phyloP scores from a whole-genome alignment of 2,329 filamentous ascomycete species.

The Plectosphaerella plurivora region DNA sequence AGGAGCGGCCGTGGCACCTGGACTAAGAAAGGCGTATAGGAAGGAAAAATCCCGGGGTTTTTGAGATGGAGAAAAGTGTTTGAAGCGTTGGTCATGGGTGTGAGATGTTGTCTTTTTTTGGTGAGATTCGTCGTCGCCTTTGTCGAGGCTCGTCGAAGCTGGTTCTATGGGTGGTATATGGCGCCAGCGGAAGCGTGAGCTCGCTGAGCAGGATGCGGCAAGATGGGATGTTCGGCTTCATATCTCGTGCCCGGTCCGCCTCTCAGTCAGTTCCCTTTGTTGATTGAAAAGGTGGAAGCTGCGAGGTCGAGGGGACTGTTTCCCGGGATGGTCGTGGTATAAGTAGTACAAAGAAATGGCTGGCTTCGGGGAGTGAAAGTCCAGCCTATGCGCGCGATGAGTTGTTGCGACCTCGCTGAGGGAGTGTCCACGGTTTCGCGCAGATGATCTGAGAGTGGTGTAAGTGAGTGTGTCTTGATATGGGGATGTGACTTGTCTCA shows the following conservation, averaged over 20 bases:
- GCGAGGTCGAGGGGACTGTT: slow-evolving; percentile 2
- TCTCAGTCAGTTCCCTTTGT: slow-evolving; percentile 3
- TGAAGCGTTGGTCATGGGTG: not conserved
- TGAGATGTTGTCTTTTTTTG: not conserved
- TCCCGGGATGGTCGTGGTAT: not conserved
- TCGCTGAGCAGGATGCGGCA: not conserved
- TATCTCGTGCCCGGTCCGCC: not conserved
- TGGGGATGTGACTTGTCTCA: slow-evolving; percentile 36
- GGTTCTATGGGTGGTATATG: not conserved
- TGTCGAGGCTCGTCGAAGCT: not conserved
- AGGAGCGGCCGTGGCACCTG: too few species aligned
- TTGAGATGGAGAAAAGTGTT: too few species aligned
- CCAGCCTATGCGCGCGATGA: slow-evolving; percentile 2
- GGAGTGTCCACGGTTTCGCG: slow-evolving; percentile 65
- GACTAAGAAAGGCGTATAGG: too few species aligned
- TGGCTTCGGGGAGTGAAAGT: not conserved
- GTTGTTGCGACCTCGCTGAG: slow-evolving; percentile 41
- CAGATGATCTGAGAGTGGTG: not conserved
- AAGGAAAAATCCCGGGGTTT: too few species aligned
- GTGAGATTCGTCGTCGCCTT: not conserved
- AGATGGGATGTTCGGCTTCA: not conserved
- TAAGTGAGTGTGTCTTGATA: not conserved
- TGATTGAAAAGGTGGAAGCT: not conserved
- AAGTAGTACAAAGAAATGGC: slow-evolving; percentile 1
- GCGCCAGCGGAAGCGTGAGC: not conserved